A percentile compares a stretch with the other conserved stretches of the same genome.
Conservation (phyloP, 2,329 filamentous ascomycete genomes). For the Aureobasidium leucospermi region DNA sequence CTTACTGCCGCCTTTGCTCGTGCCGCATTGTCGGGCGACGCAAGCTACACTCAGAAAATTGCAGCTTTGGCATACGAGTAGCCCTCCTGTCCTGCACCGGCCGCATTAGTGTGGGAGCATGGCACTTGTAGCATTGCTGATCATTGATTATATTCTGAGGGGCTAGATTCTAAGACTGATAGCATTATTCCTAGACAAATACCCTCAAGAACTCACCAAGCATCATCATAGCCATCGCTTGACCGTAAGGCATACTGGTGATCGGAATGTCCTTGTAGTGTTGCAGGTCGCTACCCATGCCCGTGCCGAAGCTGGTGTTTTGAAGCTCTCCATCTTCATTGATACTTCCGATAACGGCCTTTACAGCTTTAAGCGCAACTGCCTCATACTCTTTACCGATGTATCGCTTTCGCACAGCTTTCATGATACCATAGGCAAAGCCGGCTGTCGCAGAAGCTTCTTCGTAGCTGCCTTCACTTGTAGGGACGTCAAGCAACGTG, state of each 20-base stretch:
- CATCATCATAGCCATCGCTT: conserved; percentile 79
- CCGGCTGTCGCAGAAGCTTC: conserved; percentile 74
- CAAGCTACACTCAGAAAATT: neutral
- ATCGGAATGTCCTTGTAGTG: conserved; percentile 70
- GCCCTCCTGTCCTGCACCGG: neutral
- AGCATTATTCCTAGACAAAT: conserved; percentile 37
- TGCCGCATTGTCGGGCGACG: conserved; percentile 17
- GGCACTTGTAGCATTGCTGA: neutral
- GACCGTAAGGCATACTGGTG: conserved; percentile 78
- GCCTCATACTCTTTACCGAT: conserved; percentile 54
- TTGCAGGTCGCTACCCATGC: conserved; percentile 65
- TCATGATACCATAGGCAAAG: conserved; percentile 73
- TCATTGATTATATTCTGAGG: neutral
- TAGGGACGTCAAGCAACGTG: conserved; percentile 62
- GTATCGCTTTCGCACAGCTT: conserved; percentile 63
- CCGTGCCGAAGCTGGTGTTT: conserved; percentile 72
- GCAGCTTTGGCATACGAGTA: conserved; percentile 6
- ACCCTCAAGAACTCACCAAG: conserved; percentile 64
- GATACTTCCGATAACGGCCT: conserved; percentile 60
- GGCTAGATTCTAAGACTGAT: conserved; percentile 1
- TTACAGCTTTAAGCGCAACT: conserved; percentile 58
- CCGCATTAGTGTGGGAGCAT: neutral
- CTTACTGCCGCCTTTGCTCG: conserved; percentile 26
- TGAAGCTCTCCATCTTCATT: conserved; percentile 60
- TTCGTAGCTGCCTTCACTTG: conserved; percentile 61